phyloP scores from a whole-genome alignment of 441 rosid genomes.

The Jatropha multifida region DNA sequence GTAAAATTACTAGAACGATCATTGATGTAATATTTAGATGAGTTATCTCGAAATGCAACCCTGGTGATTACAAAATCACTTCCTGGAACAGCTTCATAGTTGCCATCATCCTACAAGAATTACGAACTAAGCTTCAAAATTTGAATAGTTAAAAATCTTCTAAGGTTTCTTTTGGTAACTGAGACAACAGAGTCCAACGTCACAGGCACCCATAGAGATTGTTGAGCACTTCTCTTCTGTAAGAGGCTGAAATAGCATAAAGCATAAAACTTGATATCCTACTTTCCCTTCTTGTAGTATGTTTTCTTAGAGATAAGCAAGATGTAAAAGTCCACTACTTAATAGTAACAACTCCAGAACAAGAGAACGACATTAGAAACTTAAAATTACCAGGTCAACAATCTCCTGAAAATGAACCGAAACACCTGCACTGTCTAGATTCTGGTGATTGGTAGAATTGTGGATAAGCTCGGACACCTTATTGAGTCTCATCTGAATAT shows the following conservation, averaged over 20 bases:
- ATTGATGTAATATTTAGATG: slow-evolving; percentile 90
- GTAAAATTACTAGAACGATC: slow-evolving; percentile 84
- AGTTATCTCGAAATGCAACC: slow-evolving; percentile 92
- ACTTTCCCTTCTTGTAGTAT: not conserved
- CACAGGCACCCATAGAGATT: not conserved
- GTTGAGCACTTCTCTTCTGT: not conserved
- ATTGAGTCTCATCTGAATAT: slow-evolving; percentile 85
- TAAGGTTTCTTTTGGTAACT: not conserved
- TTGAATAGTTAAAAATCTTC: slow-evolving; percentile 7
- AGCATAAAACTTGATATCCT: not conserved
- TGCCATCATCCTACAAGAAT: slow-evolving; percentile 69
- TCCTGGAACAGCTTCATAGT: slow-evolving; percentile 78
- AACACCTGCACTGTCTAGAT: slow-evolving; percentile 92
- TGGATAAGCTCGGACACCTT: slow-evolving; percentile 99
- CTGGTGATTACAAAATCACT: slow-evolving; percentile 88
- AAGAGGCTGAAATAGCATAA: not conserved
- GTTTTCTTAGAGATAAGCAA: not conserved
- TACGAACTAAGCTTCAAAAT: slow-evolving; percentile 18
- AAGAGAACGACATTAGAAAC: not conserved
- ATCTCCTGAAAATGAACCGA: slow-evolving; percentile 98
- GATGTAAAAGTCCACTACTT: not conserved
- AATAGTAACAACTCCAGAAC: not conserved
- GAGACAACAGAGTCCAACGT: not conserved
- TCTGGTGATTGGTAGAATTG: slow-evolving; percentile 93
- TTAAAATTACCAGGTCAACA: slow-evolving; percentile 63